These are phyloP conservation scores for Penicillium subrubescens DNA, from an alignment of 495 filamentous ascomycete genomes.

Conservation along the genomic window DNA sequence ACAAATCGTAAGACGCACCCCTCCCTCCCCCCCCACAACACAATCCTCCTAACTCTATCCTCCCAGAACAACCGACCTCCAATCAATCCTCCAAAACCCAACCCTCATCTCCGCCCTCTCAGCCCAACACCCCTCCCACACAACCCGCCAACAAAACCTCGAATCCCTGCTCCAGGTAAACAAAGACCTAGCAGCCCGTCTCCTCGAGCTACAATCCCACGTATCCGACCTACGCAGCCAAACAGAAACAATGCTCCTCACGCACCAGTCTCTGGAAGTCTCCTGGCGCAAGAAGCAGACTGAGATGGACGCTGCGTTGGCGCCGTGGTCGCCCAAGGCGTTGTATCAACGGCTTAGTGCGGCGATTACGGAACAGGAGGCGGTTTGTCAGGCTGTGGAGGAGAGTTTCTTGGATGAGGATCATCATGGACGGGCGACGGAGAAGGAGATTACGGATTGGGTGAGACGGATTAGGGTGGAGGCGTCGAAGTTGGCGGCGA, in stretches of 20 bases:
- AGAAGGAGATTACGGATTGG: constrained; percentile 83
- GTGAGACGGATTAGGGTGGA: constrained; percentile 75
- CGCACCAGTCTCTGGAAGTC: constrained; percentile 83
- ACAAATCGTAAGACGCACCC: constrained; percentile 64
- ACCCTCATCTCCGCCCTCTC: constrained; percentile 63
- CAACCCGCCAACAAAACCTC: constrained; percentile 51
- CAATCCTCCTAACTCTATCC: constrained; percentile 12
- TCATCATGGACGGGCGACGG: constrained; percentile 58
- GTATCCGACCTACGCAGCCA: constrained; percentile 63
- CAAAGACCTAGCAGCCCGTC: constrained; percentile 67
- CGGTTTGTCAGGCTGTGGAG: constrained; percentile 76
- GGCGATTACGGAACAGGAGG: constrained; percentile 79
- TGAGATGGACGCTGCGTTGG: constrained; percentile 83
- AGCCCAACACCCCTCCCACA: constrained; percentile 63
- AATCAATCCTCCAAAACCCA: constrained; percentile 63
- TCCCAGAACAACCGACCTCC: constrained; percentile 58
- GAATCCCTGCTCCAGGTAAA: constrained; percentile 59
- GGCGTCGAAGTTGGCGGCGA: constrained; percentile 70
- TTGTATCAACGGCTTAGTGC: constrained; percentile 79
- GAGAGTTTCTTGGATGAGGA: constrained; percentile 81
- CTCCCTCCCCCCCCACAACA: neutral
- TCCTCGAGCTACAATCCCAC: constrained; percentile 62
- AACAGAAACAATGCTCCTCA: constrained; percentile 79
- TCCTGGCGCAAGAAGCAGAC: constrained; percentile 85
- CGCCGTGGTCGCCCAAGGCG: constrained; percentile 79